Percentiles rank a stretch among this genome's conserved stretches.
Evolutionary conservation across 2,329 filamentous ascomycete genomes (phyloP).

Genomic region (Calonectria honghensis): DNA sequence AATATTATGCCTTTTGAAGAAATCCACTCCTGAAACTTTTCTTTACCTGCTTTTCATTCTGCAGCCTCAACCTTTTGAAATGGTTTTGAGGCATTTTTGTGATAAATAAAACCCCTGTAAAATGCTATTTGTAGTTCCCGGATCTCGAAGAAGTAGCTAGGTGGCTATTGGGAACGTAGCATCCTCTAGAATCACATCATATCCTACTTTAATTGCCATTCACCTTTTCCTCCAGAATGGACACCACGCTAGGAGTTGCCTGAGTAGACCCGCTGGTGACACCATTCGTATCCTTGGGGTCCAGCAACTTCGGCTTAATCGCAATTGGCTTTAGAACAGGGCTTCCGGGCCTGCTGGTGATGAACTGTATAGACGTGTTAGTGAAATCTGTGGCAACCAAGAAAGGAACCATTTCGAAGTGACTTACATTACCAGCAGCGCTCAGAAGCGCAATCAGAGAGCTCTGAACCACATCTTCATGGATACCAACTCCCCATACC

Average conservation of each 20-base stretch:
- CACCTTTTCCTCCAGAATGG: constrained; percentile 19
- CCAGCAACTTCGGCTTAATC: neutral
- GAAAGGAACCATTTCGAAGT: neutral
- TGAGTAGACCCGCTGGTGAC: neutral
- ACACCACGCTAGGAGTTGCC: neutral
- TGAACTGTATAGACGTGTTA: constrained; percentile 9
- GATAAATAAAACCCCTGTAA: too few relatives aligned
- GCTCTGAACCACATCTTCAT: constrained; percentile 92
- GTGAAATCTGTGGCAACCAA: neutral
- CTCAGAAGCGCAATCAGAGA: constrained; percentile 90
- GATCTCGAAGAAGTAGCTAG: too few relatives aligned
- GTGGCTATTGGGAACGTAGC: too few relatives aligned
- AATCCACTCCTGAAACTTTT: too few relatives aligned
- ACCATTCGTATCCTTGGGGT: neutral
- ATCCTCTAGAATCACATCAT: neutral
- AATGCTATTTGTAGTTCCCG: too few relatives aligned
- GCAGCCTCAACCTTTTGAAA: too few relatives aligned
- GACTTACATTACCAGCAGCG: constrained; percentile 88
- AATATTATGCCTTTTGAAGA: too few relatives aligned
- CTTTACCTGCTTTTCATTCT: too few relatives aligned
- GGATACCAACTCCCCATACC: constrained; percentile 94
- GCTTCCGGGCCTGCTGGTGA: constrained; percentile 23
- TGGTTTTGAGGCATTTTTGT: too few relatives aligned
- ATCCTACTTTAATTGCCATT: neutral
- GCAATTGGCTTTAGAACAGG: constrained; percentile 3